Percentiles rank a stretch among this genome's conserved stretches.
Evolutionary conservation across 202 grass and related monocot species (phyloP).

Genomic region (Hordeum pubiflorum): DNA sequence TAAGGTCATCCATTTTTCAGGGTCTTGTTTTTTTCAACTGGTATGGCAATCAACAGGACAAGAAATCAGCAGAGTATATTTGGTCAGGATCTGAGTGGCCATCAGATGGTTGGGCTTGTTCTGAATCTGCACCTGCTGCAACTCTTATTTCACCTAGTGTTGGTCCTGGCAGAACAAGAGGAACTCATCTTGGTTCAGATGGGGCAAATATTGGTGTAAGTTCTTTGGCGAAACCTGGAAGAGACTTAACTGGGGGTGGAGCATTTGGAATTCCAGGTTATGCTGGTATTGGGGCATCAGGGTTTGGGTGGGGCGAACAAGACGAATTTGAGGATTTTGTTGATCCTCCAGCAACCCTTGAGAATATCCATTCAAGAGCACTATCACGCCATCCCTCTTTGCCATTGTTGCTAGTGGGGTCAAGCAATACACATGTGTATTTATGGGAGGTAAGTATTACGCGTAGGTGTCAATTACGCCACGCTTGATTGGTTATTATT

Average conservation of each 20-base stretch:
- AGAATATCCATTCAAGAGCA: conserved; percentile 74
- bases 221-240: conserved; percentile 70
- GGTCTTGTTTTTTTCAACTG: conserved; percentile 92
- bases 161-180: conserved; percentile 60
- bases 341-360: conserved; percentile 78
- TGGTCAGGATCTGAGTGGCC: conserved; percentile 94
- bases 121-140: conserved; percentile 68
- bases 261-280: conserved; percentile 98
- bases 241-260: conserved; percentile 81
- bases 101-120: conserved; percentile 72
- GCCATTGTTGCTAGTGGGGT: conserved; percentile 90
- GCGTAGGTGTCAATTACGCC: background rate
- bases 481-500: conserved; percentile 5
- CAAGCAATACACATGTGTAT: conserved; percentile 89
- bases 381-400: conserved; percentile 60
- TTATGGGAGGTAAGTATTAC: conserved; percentile 72
- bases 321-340: conserved; percentile 69
- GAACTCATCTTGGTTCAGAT: conserved; percentile 52
- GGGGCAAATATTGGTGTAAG: conserved; percentile 45
- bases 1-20: conserved; percentile 36
- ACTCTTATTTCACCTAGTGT: conserved; percentile 61
- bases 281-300: conserved; percentile 83
- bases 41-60: conserved; percentile 38
- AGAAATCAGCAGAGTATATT: conserved; percentile 54
- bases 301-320: conserved; percentile 78